Evolutionary conservation across 2,329 filamentous ascomycete species (phyloP), one percentile per base, ranked within the genome.

Genomic region (Tympanopsis confertula): DNA sequence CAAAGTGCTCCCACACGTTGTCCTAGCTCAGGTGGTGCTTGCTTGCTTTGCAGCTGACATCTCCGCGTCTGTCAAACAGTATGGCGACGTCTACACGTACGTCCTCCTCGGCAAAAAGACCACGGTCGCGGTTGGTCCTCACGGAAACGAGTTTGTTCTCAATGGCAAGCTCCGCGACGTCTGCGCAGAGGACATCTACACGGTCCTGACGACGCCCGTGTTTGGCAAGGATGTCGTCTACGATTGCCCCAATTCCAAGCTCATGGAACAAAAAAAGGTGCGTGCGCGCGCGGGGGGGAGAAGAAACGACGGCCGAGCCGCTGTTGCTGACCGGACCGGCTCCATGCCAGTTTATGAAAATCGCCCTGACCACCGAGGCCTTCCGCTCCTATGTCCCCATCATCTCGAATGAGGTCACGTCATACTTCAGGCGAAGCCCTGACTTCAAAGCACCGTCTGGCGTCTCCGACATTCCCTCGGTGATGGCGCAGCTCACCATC

Each of bases 191-290:
- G 86, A 94, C 51, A 84, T 94, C 45, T 94, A 94, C 62, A 81
- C 75, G 39, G 81, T 84, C 40, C 69, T 94, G 43, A 78, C 74
- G 5, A 78, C 73, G 17, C 74, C 74, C 18, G 74, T 78, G 35
- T 94, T 94, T 54, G 86, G 86, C 47, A 78, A 76, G 50, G 81
- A 88, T 62, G 86, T 94, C 19, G 84, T 93, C 38, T 94, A 93
- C 55, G 86, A 93, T 57, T 91, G 86, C 62, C 85, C 86, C 32
- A 93, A 93, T 56, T 70, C 85, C 41, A 93, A 93, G 63, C 73
- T 94, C 53, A 93, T 94, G 86, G 86, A 94, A 65, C 86, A 94
- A 68, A 94, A 94, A 69, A 89, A 89, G 76, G 84, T 87, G 56
- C 44, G 61, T 14, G 39, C 33, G 33, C 14, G 1, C 4, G 19